These are phyloP conservation scores for Raddia guianensis DNA, from an alignment of 176 grass and related monocot species.

Conservation along the genomic window DNA sequence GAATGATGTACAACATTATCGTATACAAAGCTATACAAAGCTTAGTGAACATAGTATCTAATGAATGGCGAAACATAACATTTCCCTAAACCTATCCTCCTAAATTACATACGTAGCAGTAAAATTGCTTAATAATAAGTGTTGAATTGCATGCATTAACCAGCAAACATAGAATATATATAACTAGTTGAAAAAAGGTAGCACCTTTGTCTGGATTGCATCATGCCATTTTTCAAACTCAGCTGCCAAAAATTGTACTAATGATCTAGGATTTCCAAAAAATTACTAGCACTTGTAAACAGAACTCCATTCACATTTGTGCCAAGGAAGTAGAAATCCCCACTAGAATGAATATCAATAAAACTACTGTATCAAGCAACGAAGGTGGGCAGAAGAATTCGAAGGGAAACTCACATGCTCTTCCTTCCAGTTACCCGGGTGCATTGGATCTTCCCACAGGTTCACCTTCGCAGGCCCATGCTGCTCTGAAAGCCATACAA, in stretches of 20 bases:
- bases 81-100: not conserved
- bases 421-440: constrained; percentile 67
- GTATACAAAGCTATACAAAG: not conserved
- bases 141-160: too few species aligned
- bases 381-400: not conserved
- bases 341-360: not conserved
- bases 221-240: not conserved
- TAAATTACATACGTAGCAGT: not conserved
- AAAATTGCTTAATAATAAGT: too few species aligned
- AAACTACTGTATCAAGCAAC: not conserved
- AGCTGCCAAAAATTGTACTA: not conserved
- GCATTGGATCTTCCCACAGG: constrained; percentile 54
- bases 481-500: constrained; percentile 39
- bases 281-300: not conserved
- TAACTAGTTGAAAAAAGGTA: not conserved
- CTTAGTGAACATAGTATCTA: not conserved
- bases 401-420: constrained; percentile 58
- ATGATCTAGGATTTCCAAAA: not conserved
- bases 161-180: too few species aligned
- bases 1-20: not conserved
- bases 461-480: constrained; percentile 51
- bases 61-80: not conserved
- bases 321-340: not conserved
- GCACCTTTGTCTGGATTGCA: not conserved
- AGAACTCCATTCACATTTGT: not conserved